These are phyloP conservation scores for Bacidia rubella DNA, from an alignment of 495 filamentous ascomycete genomes.

Conservation along the genomic window DNA sequence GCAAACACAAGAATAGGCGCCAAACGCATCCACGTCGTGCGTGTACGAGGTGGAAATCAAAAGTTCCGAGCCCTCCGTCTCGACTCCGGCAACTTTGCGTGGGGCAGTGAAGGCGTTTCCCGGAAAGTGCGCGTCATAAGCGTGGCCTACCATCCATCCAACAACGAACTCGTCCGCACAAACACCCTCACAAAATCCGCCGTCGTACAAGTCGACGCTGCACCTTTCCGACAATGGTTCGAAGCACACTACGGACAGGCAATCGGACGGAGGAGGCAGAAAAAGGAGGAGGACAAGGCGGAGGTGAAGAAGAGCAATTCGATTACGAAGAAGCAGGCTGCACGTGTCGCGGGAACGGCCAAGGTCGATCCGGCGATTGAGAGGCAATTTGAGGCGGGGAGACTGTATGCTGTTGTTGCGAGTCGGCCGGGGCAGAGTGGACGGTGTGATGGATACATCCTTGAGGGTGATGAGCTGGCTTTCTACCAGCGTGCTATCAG, in stretches of 20 bases:
- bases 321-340: conserved; percentile 91
- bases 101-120: conserved; percentile 92
- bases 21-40: conserved; percentile 98
- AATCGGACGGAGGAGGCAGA: conserved; percentile 81
- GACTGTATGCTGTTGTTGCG: conserved; percentile 82
- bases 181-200: conserved; percentile 99
- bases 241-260: conserved; percentile 94
- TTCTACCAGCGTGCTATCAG: conserved; percentile 98
- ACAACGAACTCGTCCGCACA: conserved; percentile 99
- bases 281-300: conserved; percentile 52
- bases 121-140: conserved; percentile 98
- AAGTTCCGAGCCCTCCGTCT: conserved; percentile 99
- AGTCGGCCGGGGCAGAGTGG: conserved; percentile 93
- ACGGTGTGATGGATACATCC: conserved; percentile 89
- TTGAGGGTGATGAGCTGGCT: conserved; percentile 97
- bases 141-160: conserved; percentile 96
- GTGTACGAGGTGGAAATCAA: conserved; percentile 95
- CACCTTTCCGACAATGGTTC: conserved; percentile 99
- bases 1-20: conserved; percentile 97
- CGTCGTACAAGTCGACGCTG: conserved; percentile 96
- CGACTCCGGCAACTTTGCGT: conserved; percentile 98
- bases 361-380: conserved; percentile 90
- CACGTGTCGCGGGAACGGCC: conserved; percentile 60
- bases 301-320: conserved; percentile 79
- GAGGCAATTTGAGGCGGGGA: conserved; percentile 97